Base-by-base conservation (phyloP, 2,329 filamentous ascomycete species). In the Zymoseptoria pseudotritici region DNA sequence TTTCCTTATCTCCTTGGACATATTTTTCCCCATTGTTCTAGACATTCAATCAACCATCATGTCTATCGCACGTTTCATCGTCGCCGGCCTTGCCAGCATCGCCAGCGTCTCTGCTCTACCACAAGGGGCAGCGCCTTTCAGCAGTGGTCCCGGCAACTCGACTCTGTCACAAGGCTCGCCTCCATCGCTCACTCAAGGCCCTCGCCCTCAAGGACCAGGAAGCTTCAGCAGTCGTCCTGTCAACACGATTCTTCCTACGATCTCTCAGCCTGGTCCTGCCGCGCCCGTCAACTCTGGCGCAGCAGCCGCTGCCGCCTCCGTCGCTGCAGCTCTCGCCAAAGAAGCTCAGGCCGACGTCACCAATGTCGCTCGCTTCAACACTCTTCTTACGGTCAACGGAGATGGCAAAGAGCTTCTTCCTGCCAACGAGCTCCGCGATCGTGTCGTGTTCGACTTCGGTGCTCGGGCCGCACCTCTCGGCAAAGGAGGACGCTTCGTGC, bases 371-470 rank as follows among this genome's bases (percentile, higher is more conserved):
- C 57, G 58, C 31, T 63, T 63, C 58, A 61, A 62, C 55, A 57
- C 57, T 7, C 58, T 63, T 17, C 53, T 63, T 1, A 62, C 62
- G 10, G 56, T 63, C 50, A 52, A 63, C 22, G 57, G 57, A 20
- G 55, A 26, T n/a, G 59, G 62, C 49, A 50, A 56, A 36, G 46
- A 60, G 50, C 57, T 61, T 29, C 57, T 62, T 51, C 20, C 46
- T 11, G 50, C 57, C 2, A 54, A 54, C 36, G 21, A 54, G 19
- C 55, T 63, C 50, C 31, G 56, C n/a, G 31, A 61, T 19, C 62
- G 62, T 26, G 36, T 57, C 49, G 62, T 63, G n/a, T 63, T 63
- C 58, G 62, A 63, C 55, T 63, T 61, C 50, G 58, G 53, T 29
- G 57, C 58, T n/a, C 50, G 50, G 6, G 59, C 59, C 11, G 50